Base-by-base conservation (phyloP, 192 early-diverging fungal species). In the Entophlyctis luteolus region DNA sequence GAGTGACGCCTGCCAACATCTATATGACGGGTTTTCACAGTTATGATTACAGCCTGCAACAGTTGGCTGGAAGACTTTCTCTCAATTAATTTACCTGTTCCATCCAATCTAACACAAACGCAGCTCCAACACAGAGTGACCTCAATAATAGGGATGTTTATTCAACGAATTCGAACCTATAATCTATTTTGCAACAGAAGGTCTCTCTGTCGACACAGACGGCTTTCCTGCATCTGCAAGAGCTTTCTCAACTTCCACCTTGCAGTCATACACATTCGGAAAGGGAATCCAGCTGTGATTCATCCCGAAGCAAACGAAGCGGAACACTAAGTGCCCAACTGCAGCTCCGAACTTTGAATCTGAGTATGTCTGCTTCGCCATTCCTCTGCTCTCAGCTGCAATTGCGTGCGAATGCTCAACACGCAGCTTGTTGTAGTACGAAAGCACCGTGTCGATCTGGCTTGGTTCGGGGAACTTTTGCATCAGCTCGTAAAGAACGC, bases 401-500 rank as follows among this genome's bases (percentile, higher is more conserved):
- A 70, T 27, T 23, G 68, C 35, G n/a, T 54, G 52, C 45, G 52
- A n/a, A 20, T 25, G 55, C 29, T n/a, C 18, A 16, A 33, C 22
- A 16, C 70, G 59, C 23, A 71, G 23, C 36, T 55, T 12, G 16
- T 12, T 12, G 54, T 70, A 70, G 48, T 34, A 29, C n/a, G 25
- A 31, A 35, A 72, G 46, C 14, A 57, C 33, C 25, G 32, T 57
- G 23, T 29, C 37, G 12, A 31, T 16, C 14, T 20, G 29, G 3
- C 29, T 29, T 66, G 16, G 2, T 2, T 14, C n/a, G 39, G 20
- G 58, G 37, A 53, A 37, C 5, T 39, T 12, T 18, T 25, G 5
- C 5, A 67, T 25, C 0, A 74, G 59, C n/a, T 67, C 68, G 3
- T 32, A 37, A 12, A 74, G 49, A 6, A 67, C 59, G 35, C 68